Percentiles rank a stretch among this genome's conserved stretches.
Evolutionary conservation across 257 asterid species (phyloP).

Genomic region (Solanum clarkiae): DNA sequence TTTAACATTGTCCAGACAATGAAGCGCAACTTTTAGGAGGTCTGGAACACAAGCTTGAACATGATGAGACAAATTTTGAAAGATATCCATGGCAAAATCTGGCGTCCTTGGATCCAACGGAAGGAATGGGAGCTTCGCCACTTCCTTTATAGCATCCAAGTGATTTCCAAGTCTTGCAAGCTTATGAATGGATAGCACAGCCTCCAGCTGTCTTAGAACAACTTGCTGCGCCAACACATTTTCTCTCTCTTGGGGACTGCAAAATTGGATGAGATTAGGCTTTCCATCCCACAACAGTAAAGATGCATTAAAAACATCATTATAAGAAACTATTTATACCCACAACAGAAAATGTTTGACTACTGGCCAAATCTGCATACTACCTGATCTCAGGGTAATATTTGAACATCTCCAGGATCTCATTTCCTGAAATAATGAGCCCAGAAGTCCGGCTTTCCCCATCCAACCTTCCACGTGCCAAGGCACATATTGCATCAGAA

Average conservation of each 20-base stretch:
- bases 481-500: constrained; percentile 83
- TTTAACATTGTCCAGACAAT: constrained; percentile 63
- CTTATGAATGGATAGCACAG: constrained; percentile 59
- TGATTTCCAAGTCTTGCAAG: constrained; percentile 56
- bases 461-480: constrained; percentile 84
- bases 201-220: constrained; percentile 85
- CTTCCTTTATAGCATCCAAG: constrained; percentile 79
- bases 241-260: constrained; percentile 86
- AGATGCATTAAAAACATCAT: not conserved
- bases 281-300: not conserved
- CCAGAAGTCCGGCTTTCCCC: constrained; percentile 86
- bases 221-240: constrained; percentile 74
- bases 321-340: not conserved
- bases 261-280: not conserved
- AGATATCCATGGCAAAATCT: constrained; percentile 36
- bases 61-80: constrained; percentile 54
- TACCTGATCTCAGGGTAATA: constrained; percentile 84
- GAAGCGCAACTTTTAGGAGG: constrained; percentile 77
- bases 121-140: constrained; percentile 88
- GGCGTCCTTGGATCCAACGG: constrained; percentile 80
- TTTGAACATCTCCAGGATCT: constrained; percentile 74
- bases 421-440: constrained; percentile 77
- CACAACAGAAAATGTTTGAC: not conserved
- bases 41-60: constrained; percentile 92
- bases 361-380: not conserved